Percentiles rank a stretch among this genome's conserved stretches.
phyloP scores from a whole-genome alignment of 768 basidiomycete genomes.

The Piloderma croceum region DNA sequence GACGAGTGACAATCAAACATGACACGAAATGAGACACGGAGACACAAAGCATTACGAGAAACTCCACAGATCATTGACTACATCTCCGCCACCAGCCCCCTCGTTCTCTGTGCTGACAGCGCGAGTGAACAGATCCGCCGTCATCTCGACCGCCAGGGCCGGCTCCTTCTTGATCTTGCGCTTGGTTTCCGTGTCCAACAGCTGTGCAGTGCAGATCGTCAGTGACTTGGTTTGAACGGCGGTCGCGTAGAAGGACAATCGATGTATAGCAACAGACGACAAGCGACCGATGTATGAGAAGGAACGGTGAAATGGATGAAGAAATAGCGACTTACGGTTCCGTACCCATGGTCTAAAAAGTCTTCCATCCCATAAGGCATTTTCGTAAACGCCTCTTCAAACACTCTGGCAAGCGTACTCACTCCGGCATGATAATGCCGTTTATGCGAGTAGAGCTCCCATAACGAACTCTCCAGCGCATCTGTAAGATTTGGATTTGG shows the following conservation, averaged over 20 bases:
- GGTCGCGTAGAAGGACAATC: no score
- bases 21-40: no score
- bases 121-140: conserved; percentile 24
- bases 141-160: conserved; percentile 43
- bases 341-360: conserved; percentile 91
- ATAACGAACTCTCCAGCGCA: conserved; percentile 83
- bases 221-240: conserved; percentile 5
- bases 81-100: conserved; percentile 24
- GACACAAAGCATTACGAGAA: conserved; percentile 26
- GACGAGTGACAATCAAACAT: no score
- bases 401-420: conserved; percentile 83
- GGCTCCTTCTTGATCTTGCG: conserved; percentile 80
- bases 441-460: conserved; percentile 82
- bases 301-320: no score
- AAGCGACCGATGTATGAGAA: no score
- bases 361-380: conserved; percentile 88
- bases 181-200: conserved; percentile 80
- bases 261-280: no score
- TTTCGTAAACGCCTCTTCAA: conserved; percentile 92
- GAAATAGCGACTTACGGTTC: conserved; percentile 49
- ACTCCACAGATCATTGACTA: conserved; percentile 43
- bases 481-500: conserved; percentile 68
- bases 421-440: conserved; percentile 82
- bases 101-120: conserved; percentile 3
- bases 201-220: conserved; percentile 35